Percentiles rank a stretch among this genome's conserved stretches.
phyloP scores from a whole-genome alignment of 306 rosid species.

The barrel medic (Medicago truncatula) region DNA sequence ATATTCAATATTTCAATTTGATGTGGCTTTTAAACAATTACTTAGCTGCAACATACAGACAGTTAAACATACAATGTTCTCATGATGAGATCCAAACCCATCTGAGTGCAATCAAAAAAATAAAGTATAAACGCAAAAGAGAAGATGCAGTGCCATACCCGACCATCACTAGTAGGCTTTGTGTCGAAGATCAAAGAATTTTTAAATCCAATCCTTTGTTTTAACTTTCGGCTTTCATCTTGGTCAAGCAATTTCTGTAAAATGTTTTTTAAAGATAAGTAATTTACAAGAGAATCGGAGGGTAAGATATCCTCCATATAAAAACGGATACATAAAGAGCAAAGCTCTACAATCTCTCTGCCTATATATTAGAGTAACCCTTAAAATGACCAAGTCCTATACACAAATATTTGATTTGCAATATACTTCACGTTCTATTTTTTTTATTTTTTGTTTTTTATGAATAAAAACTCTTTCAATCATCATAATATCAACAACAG shows the following conservation, averaged over 20 bases:
- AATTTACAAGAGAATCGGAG: slow-evolving; percentile 29
- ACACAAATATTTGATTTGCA: slow-evolving; percentile 31
- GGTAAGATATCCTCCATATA: slow-evolving; percentile 8
- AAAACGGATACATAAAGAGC: slow-evolving; percentile 13
- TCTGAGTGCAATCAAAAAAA: slow-evolving; percentile 19
- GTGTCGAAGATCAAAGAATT: slow-evolving; percentile 90
- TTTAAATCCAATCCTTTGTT: slow-evolving; percentile 86
- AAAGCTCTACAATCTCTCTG: slow-evolving; percentile 15
- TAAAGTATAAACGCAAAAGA: slow-evolving; percentile 20
- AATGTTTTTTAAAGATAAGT: slow-evolving; percentile 9
- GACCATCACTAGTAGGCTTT: slow-evolving; percentile 90
- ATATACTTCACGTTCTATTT: slow-evolving; percentile 30
- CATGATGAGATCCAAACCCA: slow-evolving; percentile 10
- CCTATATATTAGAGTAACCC: slow-evolving; percentile 10
- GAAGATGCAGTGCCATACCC: slow-evolving; percentile 63
- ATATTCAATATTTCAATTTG: not conserved
- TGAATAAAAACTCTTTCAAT: slow-evolving; percentile 20
- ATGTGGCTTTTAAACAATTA: slow-evolving; percentile 20
- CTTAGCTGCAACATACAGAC: slow-evolving; percentile 3
- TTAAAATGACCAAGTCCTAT: slow-evolving; percentile 2
- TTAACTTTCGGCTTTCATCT: slow-evolving; percentile 69
- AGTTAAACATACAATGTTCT: slow-evolving; percentile 28
- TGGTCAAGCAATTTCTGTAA: slow-evolving; percentile 82
- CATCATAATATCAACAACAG: slow-evolving; percentile 18
- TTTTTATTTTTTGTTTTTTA: slow-evolving; percentile 26